Conservation (phyloP, 2,329 filamentous ascomycete species). For the Passalora sequoiae region DNA sequence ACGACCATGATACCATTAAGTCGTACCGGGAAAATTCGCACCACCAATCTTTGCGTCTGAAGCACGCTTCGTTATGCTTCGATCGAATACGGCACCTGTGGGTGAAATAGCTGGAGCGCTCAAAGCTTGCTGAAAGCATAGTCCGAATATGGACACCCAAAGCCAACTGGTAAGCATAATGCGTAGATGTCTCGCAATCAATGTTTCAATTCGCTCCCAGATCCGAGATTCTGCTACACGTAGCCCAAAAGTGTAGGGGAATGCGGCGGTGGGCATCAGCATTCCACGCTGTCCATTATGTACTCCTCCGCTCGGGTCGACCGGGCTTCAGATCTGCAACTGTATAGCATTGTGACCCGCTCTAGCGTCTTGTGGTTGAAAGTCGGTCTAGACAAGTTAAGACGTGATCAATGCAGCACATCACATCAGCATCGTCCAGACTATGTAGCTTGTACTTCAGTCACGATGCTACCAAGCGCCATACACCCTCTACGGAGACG, state of each 20-base stretch:
- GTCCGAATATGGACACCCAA: background rate
- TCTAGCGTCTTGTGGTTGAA: conserved; percentile 7
- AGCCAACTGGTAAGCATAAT: conserved; percentile 2
- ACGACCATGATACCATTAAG: background rate
- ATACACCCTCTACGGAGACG: too few relatives aligned
- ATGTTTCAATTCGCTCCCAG: background rate
- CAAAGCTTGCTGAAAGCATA: background rate
- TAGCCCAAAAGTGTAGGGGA: background rate
- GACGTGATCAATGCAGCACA: background rate
- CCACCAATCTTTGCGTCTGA: conserved; percentile 25
- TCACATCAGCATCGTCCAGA: background rate
- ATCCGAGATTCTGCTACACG: background rate
- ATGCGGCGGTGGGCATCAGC: conserved; percentile 2
- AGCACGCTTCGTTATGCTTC: conserved; percentile 12
- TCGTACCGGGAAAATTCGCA: conserved; percentile 45
- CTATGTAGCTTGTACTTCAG: background rate
- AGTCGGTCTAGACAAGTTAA: conserved; percentile 2
- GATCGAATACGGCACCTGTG: background rate
- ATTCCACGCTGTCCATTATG: conserved; percentile 11
- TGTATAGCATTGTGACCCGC: conserved; percentile 1
- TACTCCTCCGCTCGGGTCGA: background rate
- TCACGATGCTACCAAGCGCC: background rate
- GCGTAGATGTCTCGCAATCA: background rate
- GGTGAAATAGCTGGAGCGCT: background rate
- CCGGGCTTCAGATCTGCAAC: background rate